Base-by-base conservation (phyloP, 1,139 yeast species). In the Kluyveromyces sp. region DNA sequence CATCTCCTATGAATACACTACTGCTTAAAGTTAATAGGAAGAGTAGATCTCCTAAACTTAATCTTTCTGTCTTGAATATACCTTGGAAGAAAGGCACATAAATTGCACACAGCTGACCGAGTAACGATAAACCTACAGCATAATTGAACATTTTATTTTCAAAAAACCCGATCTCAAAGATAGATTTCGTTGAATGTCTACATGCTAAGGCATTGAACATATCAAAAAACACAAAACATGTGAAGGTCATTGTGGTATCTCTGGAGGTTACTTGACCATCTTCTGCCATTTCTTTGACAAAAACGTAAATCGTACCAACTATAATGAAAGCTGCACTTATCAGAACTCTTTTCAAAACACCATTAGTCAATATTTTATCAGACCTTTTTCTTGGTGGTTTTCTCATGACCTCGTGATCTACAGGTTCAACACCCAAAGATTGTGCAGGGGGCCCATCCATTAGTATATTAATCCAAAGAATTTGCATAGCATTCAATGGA, bases 381-480 rank as follows among this genome's bases (percentile, higher is more conserved):
- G 77, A 74, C 63, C 97, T 80, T 48, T 80, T 76, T 66, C 98
- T 79, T 47, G 98, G 97, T 15, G 97, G 97, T 61, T 85, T 85
- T 52, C 75, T 78, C 97, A 92, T 90, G 37, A 92, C 95, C 62
- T 83, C 95, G 52, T 85, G 88, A 62, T 90, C 97, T 27, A 90
- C 97, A 1, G 97, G 95, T 68, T 92, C 98, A 32, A 92, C 97
- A 46, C 98, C 97, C 43, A 92, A 73, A 0, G 96, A 86, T 67
- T 92, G 98, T 0, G 98, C 98, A 3, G 98, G 98, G 6, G 98
- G 98, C 0, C 98, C 98, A 68, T 92, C 98, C 98, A 92, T 92
- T 53, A 92, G 75, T 49, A 92, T 92, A 64, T 92, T 90, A 63
- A 92, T 92, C 97, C 97, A 92, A 58, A 92, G 72, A 56, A 92